Evolutionary conservation across 2,329 filamentous ascomycete species (phyloP).

Genomic region (Lasiodiplodia sp.): DNA sequence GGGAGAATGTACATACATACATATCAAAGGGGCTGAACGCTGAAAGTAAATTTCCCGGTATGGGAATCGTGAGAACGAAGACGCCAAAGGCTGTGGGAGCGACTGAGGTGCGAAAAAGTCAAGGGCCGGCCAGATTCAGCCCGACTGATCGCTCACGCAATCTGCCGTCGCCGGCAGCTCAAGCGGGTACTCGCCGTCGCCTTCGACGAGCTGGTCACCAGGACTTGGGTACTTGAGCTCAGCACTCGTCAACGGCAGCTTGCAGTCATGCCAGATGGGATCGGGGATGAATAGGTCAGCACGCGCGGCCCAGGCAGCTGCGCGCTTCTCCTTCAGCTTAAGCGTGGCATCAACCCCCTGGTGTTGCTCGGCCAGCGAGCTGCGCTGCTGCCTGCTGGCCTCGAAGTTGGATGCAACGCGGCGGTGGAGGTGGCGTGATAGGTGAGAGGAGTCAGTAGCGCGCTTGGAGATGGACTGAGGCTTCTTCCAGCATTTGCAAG

Average conservation of each 20-base stretch:
- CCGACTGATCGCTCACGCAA: slow-evolving; percentile 31
- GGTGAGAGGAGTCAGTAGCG: background rate
- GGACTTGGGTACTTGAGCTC: slow-evolving; percentile 55
- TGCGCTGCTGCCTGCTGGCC: slow-evolving; percentile 6
- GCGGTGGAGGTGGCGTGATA: slow-evolving; percentile 26
- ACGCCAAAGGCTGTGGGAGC: background rate
- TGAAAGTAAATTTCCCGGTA: background rate
- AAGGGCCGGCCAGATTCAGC: background rate
- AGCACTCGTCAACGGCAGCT: slow-evolving; percentile 43
- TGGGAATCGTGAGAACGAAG: background rate
- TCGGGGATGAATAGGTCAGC: slow-evolving; percentile 50
- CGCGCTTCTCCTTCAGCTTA: slow-evolving; percentile 34
- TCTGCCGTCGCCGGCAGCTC: slow-evolving; percentile 41
- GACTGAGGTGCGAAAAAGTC: background rate
- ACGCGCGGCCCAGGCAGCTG: slow-evolving; percentile 46
- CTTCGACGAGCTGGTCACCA: slow-evolving; percentile 52
- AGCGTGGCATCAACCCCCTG: slow-evolving; percentile 26
- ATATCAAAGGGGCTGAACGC: background rate
- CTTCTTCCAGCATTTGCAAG: slow-evolving; percentile 27
- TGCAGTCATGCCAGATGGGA: slow-evolving; percentile 39
- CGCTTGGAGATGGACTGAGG: slow-evolving; percentile 14
- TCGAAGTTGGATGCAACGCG: slow-evolving; percentile 8
- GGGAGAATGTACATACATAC: background rate
- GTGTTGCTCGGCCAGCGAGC: background rate
- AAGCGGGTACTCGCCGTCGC: slow-evolving; percentile 55